A percentile compares a stretch with the other conserved stretches of the same genome.
Conservation (phyloP, 371 early-diverging fungal genomes). For the Lichtheimia hyalospora region DNA sequence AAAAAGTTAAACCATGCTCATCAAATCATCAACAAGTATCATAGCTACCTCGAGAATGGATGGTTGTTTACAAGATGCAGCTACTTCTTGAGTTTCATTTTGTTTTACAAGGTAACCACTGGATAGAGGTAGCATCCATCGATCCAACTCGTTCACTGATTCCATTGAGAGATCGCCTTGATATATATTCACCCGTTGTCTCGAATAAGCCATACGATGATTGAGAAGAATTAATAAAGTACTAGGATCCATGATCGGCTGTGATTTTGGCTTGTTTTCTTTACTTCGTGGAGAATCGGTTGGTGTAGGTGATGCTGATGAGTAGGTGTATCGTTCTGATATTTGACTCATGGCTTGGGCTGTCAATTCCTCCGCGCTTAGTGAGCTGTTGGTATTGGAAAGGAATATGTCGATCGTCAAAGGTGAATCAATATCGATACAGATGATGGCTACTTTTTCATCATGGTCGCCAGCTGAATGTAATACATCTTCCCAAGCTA, state of each 20-base stretch:
- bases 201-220: slow-evolving; percentile 57
- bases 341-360: background rate
- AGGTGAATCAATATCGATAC: slow-evolving; percentile 54
- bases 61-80: slow-evolving; percentile 23
- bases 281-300: no score
- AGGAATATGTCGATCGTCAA: slow-evolving; percentile 24
- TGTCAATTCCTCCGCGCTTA: background rate
- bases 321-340: slow-evolving; percentile 4
- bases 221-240: slow-evolving; percentile 53
- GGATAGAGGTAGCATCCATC: slow-evolving; percentile 58
- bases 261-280: background rate
- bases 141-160: slow-evolving; percentile 25
- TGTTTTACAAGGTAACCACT: slow-evolving; percentile 46
- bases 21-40: background rate
- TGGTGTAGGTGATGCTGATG: background rate
- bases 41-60: slow-evolving; percentile 42
- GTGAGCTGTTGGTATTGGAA: background rate
- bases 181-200: slow-evolving; percentile 39
- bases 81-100: slow-evolving; percentile 2
- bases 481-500: slow-evolving; percentile 33
- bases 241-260: slow-evolving; percentile 19
- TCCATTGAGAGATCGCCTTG: slow-evolving; percentile 21
- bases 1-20: no score
- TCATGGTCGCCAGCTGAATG: slow-evolving; percentile 14
- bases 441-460: slow-evolving; percentile 44